Base-by-base conservation (phyloP, 2,329 filamentous ascomycete species). In the Cytospora leucostoma region DNA sequence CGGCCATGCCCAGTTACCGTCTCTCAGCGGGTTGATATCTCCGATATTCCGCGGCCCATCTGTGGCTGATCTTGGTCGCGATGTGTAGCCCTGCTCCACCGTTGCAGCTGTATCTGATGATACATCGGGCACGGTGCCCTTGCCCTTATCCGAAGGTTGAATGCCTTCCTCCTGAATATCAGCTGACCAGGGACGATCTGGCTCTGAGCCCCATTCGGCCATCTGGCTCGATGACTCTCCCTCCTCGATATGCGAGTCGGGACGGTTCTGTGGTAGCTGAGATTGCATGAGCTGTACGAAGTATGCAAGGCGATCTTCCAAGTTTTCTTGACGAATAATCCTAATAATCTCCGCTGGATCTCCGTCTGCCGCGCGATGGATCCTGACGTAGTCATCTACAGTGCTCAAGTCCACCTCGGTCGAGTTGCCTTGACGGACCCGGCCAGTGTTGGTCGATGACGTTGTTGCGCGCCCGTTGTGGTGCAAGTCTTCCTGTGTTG, bases 1-100 rank as follows among this genome's bases (percentile, higher is more conserved):
- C 4, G 78, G 75, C 67, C 88, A 88, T 0, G 80, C 81, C 86
- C 86, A 89, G 67, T 76, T 88, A 66, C 87, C 87, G 70, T 84
- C 84, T 1, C 80, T 85, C 17, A 88, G 71, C 0, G 82, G 81
- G 57, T 85, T 82, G 59, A 81, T 74, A 2, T 73, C 73, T 10
- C 77, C 74, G 4, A 75, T 75, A 7, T 73, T 70, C 51, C 76
- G 77, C 4, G 83, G 83, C 0, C 85, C 85, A 68, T 88, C 86
- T 0, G 86, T 88, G 56, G 80, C 77, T 34, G 86, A 79, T 51
- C 86, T 78, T 19, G 82, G 83, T 44, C 85, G 75, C 19, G 70
- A 61, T 7, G 68, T 53, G 27, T 65, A 52, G 66, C 52, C 65
- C 66, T 35, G 67, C 62, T 54, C 49, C 61, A n/a, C 53, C 54